Evolutionary conservation across 2,329 filamentous ascomycete genomes (phyloP).

Genomic region (Colletotrichum lini): DNA sequence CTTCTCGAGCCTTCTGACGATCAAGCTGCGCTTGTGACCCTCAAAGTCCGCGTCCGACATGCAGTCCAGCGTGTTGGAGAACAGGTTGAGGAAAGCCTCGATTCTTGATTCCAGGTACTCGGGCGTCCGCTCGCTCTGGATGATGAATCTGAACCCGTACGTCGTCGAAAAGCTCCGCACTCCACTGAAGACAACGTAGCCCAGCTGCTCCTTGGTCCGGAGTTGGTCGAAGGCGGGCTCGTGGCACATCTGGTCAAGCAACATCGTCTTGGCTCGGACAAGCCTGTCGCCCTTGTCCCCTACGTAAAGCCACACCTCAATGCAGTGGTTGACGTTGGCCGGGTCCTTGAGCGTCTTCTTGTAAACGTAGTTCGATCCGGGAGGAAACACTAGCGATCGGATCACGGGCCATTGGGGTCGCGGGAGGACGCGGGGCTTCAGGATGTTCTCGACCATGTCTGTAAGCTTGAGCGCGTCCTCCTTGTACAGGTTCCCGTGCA

Average conservation of each 20-base stretch:
- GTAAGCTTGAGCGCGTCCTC: conserved; percentile 91
- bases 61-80: conserved; percentile 74
- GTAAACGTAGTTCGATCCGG: conserved; percentile 87
- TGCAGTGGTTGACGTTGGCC: conserved; percentile 89
- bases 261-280: conserved; percentile 81
- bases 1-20: conserved; percentile 90
- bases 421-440: conserved; percentile 82
- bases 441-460: conserved; percentile 82
- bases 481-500: conserved; percentile 94
- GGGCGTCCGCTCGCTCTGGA: conserved; percentile 91
- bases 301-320: conserved; percentile 83
- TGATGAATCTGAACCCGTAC: conserved; percentile 88
- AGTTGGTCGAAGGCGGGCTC: conserved; percentile 96
- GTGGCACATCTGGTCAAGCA: conserved; percentile 91
- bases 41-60: conserved; percentile 92
- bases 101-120: conserved; percentile 90
- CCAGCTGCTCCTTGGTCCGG: conserved; percentile 96
- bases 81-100: conserved; percentile 83
- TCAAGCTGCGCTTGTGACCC: conserved; percentile 88
- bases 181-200: conserved; percentile 94
- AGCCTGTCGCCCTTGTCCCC: conserved; percentile 78
- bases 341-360: conserved; percentile 86
- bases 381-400: conserved; percentile 82
- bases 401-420: conserved; percentile 84
- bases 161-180: conserved; percentile 80